Conservation (phyloP, 208 protist genomes). For the Wallacemonas sp. region DNA sequence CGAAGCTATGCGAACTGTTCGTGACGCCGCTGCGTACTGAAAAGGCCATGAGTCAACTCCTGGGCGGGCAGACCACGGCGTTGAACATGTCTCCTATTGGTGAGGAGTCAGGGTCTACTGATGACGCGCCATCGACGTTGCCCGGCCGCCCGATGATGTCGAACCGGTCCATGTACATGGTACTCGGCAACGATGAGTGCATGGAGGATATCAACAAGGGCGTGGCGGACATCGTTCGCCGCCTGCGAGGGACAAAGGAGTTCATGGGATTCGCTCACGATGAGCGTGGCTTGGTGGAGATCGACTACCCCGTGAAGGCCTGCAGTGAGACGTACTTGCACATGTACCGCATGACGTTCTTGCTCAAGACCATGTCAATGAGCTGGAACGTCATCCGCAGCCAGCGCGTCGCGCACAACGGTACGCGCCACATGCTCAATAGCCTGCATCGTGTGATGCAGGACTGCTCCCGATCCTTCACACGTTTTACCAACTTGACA, state of each 20-base stretch:
- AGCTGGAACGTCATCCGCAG: slow-evolving; percentile 85
- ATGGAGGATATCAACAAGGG: slow-evolving; percentile 55
- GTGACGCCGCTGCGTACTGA: slow-evolving; percentile 35
- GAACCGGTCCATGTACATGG: slow-evolving; percentile 56
- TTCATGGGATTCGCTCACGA: slow-evolving; percentile 80
- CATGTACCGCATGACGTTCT: slow-evolving; percentile 77
- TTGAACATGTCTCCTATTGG: neutral
- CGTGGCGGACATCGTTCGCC: slow-evolving; percentile 48
- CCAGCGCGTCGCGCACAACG: slow-evolving; percentile 44
- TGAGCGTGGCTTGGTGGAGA: slow-evolving; percentile 68
- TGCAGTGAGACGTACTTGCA: slow-evolving; percentile 62
- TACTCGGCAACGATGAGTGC: slow-evolving; percentile 34
- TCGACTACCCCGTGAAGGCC: slow-evolving; percentile 73
- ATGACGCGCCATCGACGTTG: neutral
- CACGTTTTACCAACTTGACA: slow-evolving; percentile 59
- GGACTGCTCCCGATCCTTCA: slow-evolving; percentile 63
- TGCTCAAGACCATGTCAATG: slow-evolving; percentile 82
- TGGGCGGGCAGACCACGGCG: neutral
- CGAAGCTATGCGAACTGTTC: slow-evolving; percentile 65
- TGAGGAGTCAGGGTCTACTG: slow-evolving; percentile 1
- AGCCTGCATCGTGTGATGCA: slow-evolving; percentile 64
- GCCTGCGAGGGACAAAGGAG: slow-evolving; percentile 64
- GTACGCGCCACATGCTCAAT: slow-evolving; percentile 58
- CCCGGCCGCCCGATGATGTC: slow-evolving; percentile 17
- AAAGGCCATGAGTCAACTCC: neutral